Conservation (phyloP, 306 rosid species). For the Abrus precatorius region DNA sequence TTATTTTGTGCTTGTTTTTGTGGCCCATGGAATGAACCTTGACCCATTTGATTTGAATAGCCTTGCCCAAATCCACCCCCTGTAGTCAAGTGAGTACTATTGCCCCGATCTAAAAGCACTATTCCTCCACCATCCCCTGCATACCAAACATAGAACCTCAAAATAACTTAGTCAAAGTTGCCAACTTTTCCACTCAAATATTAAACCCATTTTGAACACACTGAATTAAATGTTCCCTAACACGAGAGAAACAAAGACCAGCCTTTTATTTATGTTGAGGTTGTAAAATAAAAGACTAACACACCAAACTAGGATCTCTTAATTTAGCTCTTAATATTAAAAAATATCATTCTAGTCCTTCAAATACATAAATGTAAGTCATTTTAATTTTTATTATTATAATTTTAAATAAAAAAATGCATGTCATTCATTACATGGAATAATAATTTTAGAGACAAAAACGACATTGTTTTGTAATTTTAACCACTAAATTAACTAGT, state of each 20-base stretch:
- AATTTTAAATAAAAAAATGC: no score
- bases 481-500: no score
- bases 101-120: constrained; percentile 51
- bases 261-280: background rate
- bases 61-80: constrained; percentile 54
- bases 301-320: no score
- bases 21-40: constrained; percentile 42
- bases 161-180: background rate
- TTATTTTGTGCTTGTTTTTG: constrained; percentile 52
- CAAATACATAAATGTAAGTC: no score
- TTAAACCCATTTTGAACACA: constrained; percentile 21
- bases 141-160: constrained; percentile 20
- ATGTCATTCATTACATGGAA: no score
- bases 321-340: no score
- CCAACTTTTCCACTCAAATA: constrained; percentile 1
- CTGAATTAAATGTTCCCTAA: background rate
- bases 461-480: no score
- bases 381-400: no score
- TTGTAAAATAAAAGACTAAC: background rate
- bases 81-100: constrained; percentile 52
- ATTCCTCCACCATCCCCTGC: constrained; percentile 64
- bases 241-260: background rate
- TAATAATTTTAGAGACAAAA: no score
- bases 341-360: no score
- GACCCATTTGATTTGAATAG: constrained; percentile 46